A percentile compares a stretch with the other conserved stretches of the same genome.
These are phyloP conservation scores for Ustilago loliicola DNA, from an alignment of 1,284 basidiomycete genomes.

Conservation along the genomic window DNA sequence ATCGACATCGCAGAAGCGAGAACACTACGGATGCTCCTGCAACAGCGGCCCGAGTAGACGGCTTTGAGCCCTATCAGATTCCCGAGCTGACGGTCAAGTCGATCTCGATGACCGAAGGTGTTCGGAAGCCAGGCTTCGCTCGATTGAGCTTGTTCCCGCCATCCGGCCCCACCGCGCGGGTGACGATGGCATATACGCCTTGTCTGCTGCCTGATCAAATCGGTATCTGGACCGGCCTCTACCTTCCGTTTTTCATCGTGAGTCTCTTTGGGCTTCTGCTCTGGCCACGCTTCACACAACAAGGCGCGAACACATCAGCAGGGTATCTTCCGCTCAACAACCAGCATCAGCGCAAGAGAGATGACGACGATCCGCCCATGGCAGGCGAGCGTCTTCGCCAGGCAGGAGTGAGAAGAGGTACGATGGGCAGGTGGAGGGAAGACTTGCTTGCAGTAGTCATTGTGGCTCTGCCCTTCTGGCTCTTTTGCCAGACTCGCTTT, in stretches of 20 bases:
- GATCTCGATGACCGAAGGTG: conserved; percentile 62
- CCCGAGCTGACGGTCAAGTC: conserved; percentile 65
- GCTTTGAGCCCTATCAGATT: conserved; percentile 34
- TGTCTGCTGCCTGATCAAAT: conserved; percentile 63
- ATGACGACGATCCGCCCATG: conserved; percentile 26
- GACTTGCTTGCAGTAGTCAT: conserved; percentile 40
- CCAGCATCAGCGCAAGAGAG: conserved; percentile 28
- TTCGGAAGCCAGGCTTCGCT: conserved; percentile 58
- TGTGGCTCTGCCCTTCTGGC: conserved; percentile 52
- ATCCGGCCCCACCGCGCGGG: neutral
- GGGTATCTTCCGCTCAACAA: conserved; percentile 27
- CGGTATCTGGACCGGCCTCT: conserved; percentile 53
- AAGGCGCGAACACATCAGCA: neutral
- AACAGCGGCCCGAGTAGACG: conserved; percentile 12
- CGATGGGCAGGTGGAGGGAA: conserved; percentile 11
- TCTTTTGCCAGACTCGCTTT: conserved; percentile 46
- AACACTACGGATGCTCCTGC: neutral
- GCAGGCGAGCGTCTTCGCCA: neutral
- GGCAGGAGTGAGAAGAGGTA: neutral
- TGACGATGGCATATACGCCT: conserved; percentile 49
- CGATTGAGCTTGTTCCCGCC: conserved; percentile 47
- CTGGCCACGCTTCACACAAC: conserved; percentile 18
- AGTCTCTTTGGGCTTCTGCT: conserved; percentile 26
- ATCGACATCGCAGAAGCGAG: conserved; percentile 36
- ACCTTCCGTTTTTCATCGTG: conserved; percentile 43